phyloP scores from a whole-genome alignment of 2,329 filamentous ascomycete genomes.

The Elsinoe australis region DNA sequence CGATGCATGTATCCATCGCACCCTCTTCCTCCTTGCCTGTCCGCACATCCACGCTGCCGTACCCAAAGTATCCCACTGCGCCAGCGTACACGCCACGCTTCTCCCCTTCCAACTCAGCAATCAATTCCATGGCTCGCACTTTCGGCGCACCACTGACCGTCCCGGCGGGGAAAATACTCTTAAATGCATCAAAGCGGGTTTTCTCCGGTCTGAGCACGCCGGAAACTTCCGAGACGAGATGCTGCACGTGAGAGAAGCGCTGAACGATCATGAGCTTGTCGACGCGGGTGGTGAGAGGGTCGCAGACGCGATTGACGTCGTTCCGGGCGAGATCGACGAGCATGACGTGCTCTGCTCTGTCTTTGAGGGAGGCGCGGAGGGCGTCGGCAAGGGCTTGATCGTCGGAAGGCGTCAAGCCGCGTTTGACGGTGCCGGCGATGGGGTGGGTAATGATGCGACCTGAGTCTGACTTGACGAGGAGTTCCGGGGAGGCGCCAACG shows the following conservation, averaged over 20 bases:
- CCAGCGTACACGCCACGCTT: constrained; percentile 94
- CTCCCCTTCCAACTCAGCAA: constrained; percentile 86
- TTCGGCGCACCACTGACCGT: constrained; percentile 95
- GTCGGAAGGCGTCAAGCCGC: constrained; percentile 71
- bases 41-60: constrained; percentile 58
- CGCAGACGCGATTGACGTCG: constrained; percentile 92
- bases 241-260: constrained; percentile 94
- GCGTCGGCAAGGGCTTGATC: constrained; percentile 72
- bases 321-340: constrained; percentile 92
- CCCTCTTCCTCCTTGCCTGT: constrained; percentile 59
- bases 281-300: constrained; percentile 80
- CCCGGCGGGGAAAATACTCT: constrained; percentile 88
- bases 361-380: constrained; percentile 74
- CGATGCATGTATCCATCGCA: constrained; percentile 83
- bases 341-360: constrained; percentile 95
- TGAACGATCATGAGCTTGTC: constrained; percentile 92
- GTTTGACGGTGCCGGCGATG: constrained; percentile 90
- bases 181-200: constrained; percentile 90
- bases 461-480: constrained; percentile 82
- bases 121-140: constrained; percentile 93
- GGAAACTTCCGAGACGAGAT: constrained; percentile 91
- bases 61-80: constrained; percentile 94
- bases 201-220: constrained; percentile 75
- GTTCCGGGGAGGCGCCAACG: constrained; percentile 87
- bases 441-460: constrained; percentile 91